Conservation (phyloP, 2,329 filamentous ascomycete species). For the Didymella segeticola region DNA sequence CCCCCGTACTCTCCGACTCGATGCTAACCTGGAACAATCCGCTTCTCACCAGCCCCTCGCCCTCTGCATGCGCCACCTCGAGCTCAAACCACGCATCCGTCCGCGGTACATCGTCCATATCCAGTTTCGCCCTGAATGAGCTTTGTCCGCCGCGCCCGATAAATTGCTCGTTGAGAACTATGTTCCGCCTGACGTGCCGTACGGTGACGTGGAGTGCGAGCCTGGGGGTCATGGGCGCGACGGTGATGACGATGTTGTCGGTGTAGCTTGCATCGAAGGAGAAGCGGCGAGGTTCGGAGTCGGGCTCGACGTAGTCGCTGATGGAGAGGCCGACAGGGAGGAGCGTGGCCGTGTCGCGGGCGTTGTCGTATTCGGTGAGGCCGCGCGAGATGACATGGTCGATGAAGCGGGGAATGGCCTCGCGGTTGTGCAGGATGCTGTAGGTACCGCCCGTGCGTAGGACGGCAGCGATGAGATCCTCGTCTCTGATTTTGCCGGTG, state of each 20-base stretch:
- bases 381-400: slow-evolving; percentile 30
- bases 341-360: slow-evolving; percentile 29
- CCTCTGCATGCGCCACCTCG: slow-evolving; percentile 26
- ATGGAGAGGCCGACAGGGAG: slow-evolving; percentile 27
- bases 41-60: slow-evolving; percentile 19
- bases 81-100: slow-evolving; percentile 35
- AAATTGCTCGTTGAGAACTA: slow-evolving; percentile 22
- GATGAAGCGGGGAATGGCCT: slow-evolving; percentile 23
- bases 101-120: slow-evolving; percentile 26
- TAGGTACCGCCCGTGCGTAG: slow-evolving; percentile 33
- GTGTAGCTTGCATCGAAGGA: slow-evolving; percentile 27
- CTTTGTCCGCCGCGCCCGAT: slow-evolving; percentile 26
- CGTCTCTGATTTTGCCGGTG: slow-evolving; percentile 10
- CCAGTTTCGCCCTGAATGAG: slow-evolving; percentile 24
- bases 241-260: slow-evolving; percentile 23
- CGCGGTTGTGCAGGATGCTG: slow-evolving; percentile 23
- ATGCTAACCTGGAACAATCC: slow-evolving; percentile 33
- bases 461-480: slow-evolving; percentile 31
- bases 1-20: slow-evolving; percentile 17
- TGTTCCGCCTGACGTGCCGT: slow-evolving; percentile 27
- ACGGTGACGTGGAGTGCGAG: slow-evolving; percentile 23
- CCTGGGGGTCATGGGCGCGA: slow-evolving; percentile 23
- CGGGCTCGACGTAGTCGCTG: slow-evolving; percentile 26
- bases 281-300: slow-evolving; percentile 26
- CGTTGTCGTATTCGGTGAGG: slow-evolving; percentile 32